A percentile compares a stretch with the other conserved stretches of the same genome.
These are phyloP conservation scores for Nemania sp. DNA, from an alignment of 2,329 filamentous ascomycete species.

Conservation along the genomic window DNA sequence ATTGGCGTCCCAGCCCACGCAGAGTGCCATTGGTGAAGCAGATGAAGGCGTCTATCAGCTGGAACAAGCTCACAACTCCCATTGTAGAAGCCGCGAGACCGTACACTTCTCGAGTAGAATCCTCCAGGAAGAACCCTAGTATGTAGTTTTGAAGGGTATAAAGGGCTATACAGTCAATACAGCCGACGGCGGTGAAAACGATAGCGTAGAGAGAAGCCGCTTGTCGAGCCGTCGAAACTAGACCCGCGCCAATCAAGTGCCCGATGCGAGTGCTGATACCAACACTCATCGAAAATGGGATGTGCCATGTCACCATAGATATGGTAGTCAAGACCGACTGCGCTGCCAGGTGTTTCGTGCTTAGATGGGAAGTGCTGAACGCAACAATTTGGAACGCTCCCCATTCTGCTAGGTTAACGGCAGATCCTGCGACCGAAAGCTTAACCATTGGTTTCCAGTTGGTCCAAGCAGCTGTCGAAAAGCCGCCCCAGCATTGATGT, in stretches of 20 bases:
- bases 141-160: slow-evolving; percentile 38
- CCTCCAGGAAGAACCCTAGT: slow-evolving; percentile 40
- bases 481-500: slow-evolving; percentile 49
- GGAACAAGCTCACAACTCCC: slow-evolving; percentile 40
- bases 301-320: slow-evolving; percentile 47
- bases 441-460: slow-evolving; percentile 47
- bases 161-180: slow-evolving; percentile 39
- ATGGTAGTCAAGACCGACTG: slow-evolving; percentile 47
- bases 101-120: slow-evolving; percentile 24
- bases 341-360: slow-evolving; percentile 47
- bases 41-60: slow-evolving; percentile 38
- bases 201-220: slow-evolving; percentile 39
- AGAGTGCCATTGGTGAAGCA: slow-evolving; percentile 44
- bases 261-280: slow-evolving; percentile 48
- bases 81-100: slow-evolving; percentile 29
- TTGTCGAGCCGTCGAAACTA: slow-evolving; percentile 38
- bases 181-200: slow-evolving; percentile 40
- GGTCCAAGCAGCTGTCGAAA: slow-evolving; percentile 40
- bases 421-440: slow-evolving; percentile 44
- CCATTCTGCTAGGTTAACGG: slow-evolving; percentile 48
- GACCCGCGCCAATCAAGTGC: slow-evolving; percentile 46
- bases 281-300: slow-evolving; percentile 48
- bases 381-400: slow-evolving; percentile 43
- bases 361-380: slow-evolving; percentile 49
- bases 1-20: slow-evolving; percentile 45